Evolutionary conservation across 2,329 filamentous ascomycete species (phyloP).

Genomic region (Nemania bipapillata): DNA sequence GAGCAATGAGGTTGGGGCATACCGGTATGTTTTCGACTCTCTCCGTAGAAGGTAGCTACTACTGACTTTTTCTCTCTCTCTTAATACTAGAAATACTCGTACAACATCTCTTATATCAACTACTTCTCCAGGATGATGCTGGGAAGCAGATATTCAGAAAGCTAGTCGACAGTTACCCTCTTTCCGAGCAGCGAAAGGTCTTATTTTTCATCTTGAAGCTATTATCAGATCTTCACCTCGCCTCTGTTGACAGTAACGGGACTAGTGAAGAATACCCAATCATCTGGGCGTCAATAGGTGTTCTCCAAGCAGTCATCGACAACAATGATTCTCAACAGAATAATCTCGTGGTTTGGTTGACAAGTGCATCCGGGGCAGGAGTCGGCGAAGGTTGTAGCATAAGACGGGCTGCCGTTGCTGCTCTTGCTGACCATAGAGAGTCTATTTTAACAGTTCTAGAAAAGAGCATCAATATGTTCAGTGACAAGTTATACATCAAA

Average conservation of each 20-base stretch:
- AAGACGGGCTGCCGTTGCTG: constrained; percentile 72
- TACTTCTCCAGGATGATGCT: constrained; percentile 43
- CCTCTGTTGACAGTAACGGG: constrained; percentile 51
- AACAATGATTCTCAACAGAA: constrained; percentile 61
- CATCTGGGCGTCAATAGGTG: constrained; percentile 68
- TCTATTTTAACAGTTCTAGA: constrained; percentile 69
- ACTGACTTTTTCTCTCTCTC: constrained; percentile 18
- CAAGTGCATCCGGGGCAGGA: constrained; percentile 71
- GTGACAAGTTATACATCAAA: constrained; percentile 85
- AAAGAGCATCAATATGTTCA: constrained; percentile 77
- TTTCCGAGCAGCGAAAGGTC: constrained; percentile 59
- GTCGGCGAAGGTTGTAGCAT: constrained; percentile 72
- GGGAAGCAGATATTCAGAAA: constrained; percentile 47
- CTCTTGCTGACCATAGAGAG: constrained; percentile 63
- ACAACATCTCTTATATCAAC: constrained; percentile 44
- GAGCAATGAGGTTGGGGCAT: constrained; percentile 77
- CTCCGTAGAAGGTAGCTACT: background rate
- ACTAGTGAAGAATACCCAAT: constrained; percentile 48
- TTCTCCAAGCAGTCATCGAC: constrained; percentile 64
- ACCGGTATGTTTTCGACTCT: constrained; percentile 63
- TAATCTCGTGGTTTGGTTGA: constrained; percentile 72
- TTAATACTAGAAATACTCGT: constrained; percentile 56
- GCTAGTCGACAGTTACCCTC: constrained; percentile 54
- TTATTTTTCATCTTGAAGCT: constrained; percentile 56
- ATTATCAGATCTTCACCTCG: constrained; percentile 60